Evolutionary conservation across 257 asterid species (phyloP).

Genomic region (Eucommia ulmoides): DNA sequence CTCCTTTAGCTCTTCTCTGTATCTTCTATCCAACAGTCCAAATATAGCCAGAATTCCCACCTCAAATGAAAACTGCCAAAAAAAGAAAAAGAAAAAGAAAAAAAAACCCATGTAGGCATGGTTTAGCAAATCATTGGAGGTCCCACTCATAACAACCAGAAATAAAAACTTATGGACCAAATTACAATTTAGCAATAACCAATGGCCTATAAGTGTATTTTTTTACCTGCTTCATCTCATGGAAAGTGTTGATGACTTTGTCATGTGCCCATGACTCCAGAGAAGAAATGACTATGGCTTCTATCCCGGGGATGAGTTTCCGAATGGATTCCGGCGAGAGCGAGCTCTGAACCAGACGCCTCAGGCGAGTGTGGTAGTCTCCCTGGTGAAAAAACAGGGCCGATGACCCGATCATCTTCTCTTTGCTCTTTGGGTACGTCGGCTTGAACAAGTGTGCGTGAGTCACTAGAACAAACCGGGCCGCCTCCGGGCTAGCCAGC

Average conservation of each 20-base stretch:
- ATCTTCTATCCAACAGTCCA: slow-evolving; percentile 41
- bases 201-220: neutral
- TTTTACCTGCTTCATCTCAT: slow-evolving; percentile 53
- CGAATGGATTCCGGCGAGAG: slow-evolving; percentile 37
- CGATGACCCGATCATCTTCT: slow-evolving; percentile 63
- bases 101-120: neutral
- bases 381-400: slow-evolving; percentile 82
- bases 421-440: slow-evolving; percentile 75
- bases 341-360: slow-evolving; percentile 45
- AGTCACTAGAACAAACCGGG: slow-evolving; percentile 53
- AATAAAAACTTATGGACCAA: neutral
- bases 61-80: slow-evolving; percentile 50
- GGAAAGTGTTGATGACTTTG: slow-evolving; percentile 36
- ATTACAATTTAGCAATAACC: neutral
- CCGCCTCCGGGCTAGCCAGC: slow-evolving; percentile 74
- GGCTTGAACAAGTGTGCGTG: slow-evolving; percentile 62
- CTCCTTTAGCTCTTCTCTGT: slow-evolving; percentile 42
- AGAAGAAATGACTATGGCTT: slow-evolving; percentile 29
- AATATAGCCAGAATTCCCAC: slow-evolving; percentile 72
- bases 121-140: neutral
- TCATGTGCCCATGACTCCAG: slow-evolving; percentile 36
- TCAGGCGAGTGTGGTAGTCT: slow-evolving; percentile 34
- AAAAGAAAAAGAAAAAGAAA: neutral
- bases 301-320: slow-evolving; percentile 32
- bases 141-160: neutral